phyloP scores from a whole-genome alignment of 768 basidiomycete genomes.

The Mrakia frigida region DNA sequence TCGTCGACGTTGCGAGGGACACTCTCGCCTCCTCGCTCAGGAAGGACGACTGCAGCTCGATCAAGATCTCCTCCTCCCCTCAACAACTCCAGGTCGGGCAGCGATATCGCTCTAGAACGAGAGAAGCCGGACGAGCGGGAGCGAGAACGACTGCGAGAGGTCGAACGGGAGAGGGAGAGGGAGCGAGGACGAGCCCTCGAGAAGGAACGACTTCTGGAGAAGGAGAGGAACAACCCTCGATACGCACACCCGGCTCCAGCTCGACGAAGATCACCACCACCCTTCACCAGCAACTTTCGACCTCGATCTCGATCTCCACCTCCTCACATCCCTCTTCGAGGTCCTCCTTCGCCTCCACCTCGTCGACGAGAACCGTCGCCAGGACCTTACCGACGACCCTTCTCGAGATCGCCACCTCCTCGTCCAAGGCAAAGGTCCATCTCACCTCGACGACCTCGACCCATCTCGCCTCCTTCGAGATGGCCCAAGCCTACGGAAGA shows the following conservation, averaged over 20 bases:
- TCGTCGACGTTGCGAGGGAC: not conserved
- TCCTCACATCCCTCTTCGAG: not conserved
- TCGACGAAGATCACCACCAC: not conserved
- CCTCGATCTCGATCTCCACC: not conserved
- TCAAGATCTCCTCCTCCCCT: not conserved
- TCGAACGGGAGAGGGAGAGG: not conserved
- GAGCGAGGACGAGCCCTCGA: constrained; percentile 6
- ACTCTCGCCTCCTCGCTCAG: not conserved
- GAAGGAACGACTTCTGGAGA: not conserved
- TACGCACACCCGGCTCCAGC: not conserved
- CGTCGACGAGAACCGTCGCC: not conserved
- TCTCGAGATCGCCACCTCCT: not conserved
- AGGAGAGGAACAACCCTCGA: not conserved
- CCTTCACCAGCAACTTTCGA: not conserved
- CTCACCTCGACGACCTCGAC: constrained; percentile 6
- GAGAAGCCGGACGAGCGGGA: not conserved
- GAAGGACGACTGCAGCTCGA: not conserved
- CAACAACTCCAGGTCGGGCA: not conserved
- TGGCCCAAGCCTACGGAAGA: constrained; percentile 1
- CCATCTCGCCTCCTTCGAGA: not conserved
- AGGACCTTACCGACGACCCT: not conserved
- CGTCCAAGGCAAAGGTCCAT: not conserved
- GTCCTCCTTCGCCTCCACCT: not conserved
- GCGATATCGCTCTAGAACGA: not conserved
- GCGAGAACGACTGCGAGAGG: constrained; percentile 1